Base-by-base conservation (phyloP, 139 green algal genomes). In the Nannochloris sp. region DNA sequence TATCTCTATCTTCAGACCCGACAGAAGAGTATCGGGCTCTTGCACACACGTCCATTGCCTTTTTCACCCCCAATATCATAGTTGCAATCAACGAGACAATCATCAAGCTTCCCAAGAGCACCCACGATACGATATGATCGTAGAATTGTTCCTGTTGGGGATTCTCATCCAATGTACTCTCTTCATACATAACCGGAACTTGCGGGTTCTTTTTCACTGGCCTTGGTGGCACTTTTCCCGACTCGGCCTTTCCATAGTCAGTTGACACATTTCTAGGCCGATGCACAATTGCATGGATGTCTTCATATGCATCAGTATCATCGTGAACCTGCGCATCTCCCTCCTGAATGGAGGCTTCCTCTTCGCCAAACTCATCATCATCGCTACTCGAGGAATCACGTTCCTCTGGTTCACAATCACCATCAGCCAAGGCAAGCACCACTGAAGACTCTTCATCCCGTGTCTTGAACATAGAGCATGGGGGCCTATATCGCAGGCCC, bases 401-500 rank as follows among this genome's bases (percentile, higher is more conserved):
- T 55, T 16, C 44, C 44, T 9, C 28, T n/a, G 46, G 14, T 53
- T 53, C 46, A 6, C 56, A 28, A 3, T 61, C 62, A 6, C 40
- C 68, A 8, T 58, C 63, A 43, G 48, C 63, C 0, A 44, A 23
- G 28, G 49, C 29, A 3, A 49, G 29, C 45, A 64, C 25, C 43
- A 25, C 63, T 2, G 45, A 14, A 14, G 20, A 57, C 10, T 53
- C 25, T 3, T 64, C 25, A 49, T 56, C 9, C 3, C 17, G 0
- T 53, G 46, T 28, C 16, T 53, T 56, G 53, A 76, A 67, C 12
- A 36, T 29, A 23, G 63, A 62, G 43, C 69, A 76, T 23, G 69
- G 63, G 10, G 69, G 69, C 1, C 63, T 62, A 56, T 76, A 44
- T 59, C 48, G 48, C 23, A 62, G 51, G 20, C 77, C 77, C 10